Conservation (phyloP, 257 asterid genomes). For the Handroanthus guayacan region DNA sequence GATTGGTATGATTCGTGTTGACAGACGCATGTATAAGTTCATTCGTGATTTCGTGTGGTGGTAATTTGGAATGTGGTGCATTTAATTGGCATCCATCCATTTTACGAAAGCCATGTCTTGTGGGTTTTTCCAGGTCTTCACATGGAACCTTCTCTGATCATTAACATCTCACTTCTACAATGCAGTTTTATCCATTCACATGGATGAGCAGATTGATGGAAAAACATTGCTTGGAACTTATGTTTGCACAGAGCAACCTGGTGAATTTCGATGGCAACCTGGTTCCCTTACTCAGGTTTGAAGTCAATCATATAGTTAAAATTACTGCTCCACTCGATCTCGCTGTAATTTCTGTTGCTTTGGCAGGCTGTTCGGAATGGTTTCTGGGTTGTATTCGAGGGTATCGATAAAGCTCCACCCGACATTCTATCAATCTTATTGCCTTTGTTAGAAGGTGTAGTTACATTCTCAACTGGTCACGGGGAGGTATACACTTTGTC, state of each 20-base stretch:
- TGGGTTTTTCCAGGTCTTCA: slow-evolving; percentile 5
- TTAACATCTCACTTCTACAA: slow-evolving; percentile 27
- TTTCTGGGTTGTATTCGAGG: slow-evolving; percentile 94
- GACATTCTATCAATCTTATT: slow-evolving; percentile 78
- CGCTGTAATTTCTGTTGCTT: slow-evolving; percentile 33
- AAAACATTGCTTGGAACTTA: slow-evolving; percentile 89
- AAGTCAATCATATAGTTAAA: slow-evolving; percentile 15
- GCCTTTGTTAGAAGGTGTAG: slow-evolving; percentile 86
- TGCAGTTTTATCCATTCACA: slow-evolving; percentile 79
- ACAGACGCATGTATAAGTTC: background rate
- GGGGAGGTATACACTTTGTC: slow-evolving; percentile 75
- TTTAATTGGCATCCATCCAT: slow-evolving; percentile 13
- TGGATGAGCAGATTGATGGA: slow-evolving; percentile 99
- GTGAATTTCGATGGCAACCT: slow-evolving; percentile 99
- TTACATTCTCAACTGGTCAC: slow-evolving; percentile 76
- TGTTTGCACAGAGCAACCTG: slow-evolving; percentile 92
- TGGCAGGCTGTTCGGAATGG: slow-evolving; percentile 89
- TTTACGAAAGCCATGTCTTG: slow-evolving; percentile 3
- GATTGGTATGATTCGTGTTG: background rate
- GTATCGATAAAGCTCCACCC: slow-evolving; percentile 90
- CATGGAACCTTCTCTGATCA: slow-evolving; percentile 32
- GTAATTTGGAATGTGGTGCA: slow-evolving; percentile 17
- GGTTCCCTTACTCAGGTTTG: slow-evolving; percentile 97
- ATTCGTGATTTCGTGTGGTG: slow-evolving; percentile 24
- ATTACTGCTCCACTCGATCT: slow-evolving; percentile 31